These are phyloP conservation scores for Ogataea hybrid DNA, from an alignment of 1,139 yeast species.

Conservation along the genomic window DNA sequence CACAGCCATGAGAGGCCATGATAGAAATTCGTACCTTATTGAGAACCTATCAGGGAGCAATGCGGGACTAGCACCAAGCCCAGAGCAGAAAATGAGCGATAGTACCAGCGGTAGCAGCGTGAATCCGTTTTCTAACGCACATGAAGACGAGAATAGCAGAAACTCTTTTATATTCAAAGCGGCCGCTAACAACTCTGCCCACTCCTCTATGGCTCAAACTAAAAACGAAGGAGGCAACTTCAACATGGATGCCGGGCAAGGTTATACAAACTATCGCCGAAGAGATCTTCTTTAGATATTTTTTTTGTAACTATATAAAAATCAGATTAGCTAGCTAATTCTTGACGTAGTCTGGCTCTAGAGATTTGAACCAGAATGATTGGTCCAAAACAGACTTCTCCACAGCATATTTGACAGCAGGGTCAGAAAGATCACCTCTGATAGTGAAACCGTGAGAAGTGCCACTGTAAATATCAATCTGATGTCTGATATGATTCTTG, in stretches of 20 bases:
- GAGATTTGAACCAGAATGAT: slow-evolving; percentile 45
- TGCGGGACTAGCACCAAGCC: slow-evolving; percentile 10
- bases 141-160: slow-evolving; percentile 13
- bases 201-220: slow-evolving; percentile 7
- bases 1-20: slow-evolving; percentile 82
- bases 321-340: background rate
- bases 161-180: slow-evolving; percentile 18
- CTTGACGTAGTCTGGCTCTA: slow-evolving; percentile 16
- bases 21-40: slow-evolving; percentile 31
- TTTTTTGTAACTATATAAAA: background rate
- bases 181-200: slow-evolving; percentile 10
- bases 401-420: slow-evolving; percentile 61
- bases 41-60: slow-evolving; percentile 4
- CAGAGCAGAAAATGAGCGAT: slow-evolving; percentile 12
- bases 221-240: slow-evolving; percentile 3
- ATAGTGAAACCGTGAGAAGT: slow-evolving; percentile 73
- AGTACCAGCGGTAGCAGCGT: slow-evolving; percentile 9
- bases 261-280: slow-evolving; percentile 7
- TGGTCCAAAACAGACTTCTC: slow-evolving; percentile 67
- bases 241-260: slow-evolving; percentile 1
- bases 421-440: slow-evolving; percentile 65
- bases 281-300: slow-evolving; percentile 7
- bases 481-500: slow-evolving; percentile 46
- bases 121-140: slow-evolving; percentile 17
- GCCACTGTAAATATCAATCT: slow-evolving; percentile 58